Percentiles rank a stretch among this genome's conserved stretches.
Conservation (phyloP, 306 rosid species). For the Glycine soja region DNA sequence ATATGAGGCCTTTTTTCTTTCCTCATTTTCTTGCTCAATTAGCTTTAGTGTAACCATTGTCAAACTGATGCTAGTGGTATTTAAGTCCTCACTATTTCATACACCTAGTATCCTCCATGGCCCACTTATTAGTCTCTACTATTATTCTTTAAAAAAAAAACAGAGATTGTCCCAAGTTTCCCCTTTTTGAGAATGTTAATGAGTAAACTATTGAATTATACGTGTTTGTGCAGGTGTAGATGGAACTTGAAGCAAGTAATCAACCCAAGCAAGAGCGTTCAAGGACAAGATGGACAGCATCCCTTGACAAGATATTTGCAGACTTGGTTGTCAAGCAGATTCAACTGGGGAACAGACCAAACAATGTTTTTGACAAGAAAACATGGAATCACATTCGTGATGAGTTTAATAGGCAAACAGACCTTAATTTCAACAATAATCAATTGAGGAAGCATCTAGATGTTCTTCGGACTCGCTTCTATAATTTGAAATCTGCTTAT, state of each 20-base stretch:
- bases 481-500: slow-evolving; percentile 67
- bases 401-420: slow-evolving; percentile 76
- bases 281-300: slow-evolving; percentile 92
- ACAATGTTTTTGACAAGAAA: slow-evolving; percentile 85
- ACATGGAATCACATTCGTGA: slow-evolving; percentile 86
- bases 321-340: slow-evolving; percentile 86
- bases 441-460: slow-evolving; percentile 92
- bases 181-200: slow-evolving; percentile 15
- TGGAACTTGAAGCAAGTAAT: slow-evolving; percentile 66
- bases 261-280: slow-evolving; percentile 84
- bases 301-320: slow-evolving; percentile 88
- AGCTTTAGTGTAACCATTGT: slow-evolving; percentile 5
- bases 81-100: slow-evolving; percentile 10
- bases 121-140: neutral
- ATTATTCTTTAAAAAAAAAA: neutral
- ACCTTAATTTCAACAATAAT: slow-evolving; percentile 86
- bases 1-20: neutral
- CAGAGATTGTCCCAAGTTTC: neutral
- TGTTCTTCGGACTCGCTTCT: slow-evolving; percentile 83
- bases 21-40: slow-evolving; percentile 2
- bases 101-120: slow-evolving; percentile 8
- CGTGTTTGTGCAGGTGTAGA: slow-evolving; percentile 49
- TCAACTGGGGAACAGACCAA: slow-evolving; percentile 80
- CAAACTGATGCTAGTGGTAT: slow-evolving; percentile 25
- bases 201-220: slow-evolving; percentile 25